These are phyloP conservation scores for Beauveria sp. DNA, from an alignment of 2,329 filamentous ascomycete species.

Conservation along the genomic window DNA sequence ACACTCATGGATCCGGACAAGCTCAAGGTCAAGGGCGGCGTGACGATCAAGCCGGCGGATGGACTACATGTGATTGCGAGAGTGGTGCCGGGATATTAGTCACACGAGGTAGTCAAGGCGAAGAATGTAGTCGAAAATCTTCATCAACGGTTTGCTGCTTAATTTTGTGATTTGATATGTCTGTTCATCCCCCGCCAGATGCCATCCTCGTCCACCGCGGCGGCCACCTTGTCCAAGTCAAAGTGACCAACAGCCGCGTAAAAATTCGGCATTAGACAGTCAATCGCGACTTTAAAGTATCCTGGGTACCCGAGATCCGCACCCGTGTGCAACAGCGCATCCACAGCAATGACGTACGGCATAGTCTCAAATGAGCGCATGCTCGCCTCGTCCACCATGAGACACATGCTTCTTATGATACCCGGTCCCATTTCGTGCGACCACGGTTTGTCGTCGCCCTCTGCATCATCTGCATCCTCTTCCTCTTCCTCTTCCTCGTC, in stretches of 20 bases:
- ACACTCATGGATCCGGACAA: conserved; percentile 60
- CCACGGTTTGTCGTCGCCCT: neutral
- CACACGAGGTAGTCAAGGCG: too few relatives aligned
- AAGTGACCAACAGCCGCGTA: neutral
- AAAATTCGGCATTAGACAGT: neutral
- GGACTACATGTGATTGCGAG: conserved; percentile 64
- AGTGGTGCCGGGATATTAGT: conserved; percentile 53
- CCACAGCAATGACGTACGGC: conserved; percentile 1
- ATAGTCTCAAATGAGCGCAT: neutral
- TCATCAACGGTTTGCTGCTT: neutral
- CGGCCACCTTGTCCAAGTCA: neutral
- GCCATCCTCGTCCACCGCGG: neutral
- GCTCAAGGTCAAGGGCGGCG: conserved; percentile 57
- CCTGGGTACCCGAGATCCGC: neutral
- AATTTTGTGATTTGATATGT: neutral
- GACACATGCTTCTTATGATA: neutral
- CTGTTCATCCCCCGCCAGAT: neutral
- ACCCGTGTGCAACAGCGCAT: conserved; percentile 1
- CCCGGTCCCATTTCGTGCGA: conserved; percentile 1
- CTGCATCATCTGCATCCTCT: neutral
- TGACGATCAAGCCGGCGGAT: conserved; percentile 65
- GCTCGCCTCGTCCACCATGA: neutral
- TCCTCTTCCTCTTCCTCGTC: neutral
- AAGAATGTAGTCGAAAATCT: too few relatives aligned
- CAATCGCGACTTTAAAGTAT: neutral